phyloP scores from a whole-genome alignment of 2,329 filamentous ascomycete genomes.

The Penicillium sp. region DNA sequence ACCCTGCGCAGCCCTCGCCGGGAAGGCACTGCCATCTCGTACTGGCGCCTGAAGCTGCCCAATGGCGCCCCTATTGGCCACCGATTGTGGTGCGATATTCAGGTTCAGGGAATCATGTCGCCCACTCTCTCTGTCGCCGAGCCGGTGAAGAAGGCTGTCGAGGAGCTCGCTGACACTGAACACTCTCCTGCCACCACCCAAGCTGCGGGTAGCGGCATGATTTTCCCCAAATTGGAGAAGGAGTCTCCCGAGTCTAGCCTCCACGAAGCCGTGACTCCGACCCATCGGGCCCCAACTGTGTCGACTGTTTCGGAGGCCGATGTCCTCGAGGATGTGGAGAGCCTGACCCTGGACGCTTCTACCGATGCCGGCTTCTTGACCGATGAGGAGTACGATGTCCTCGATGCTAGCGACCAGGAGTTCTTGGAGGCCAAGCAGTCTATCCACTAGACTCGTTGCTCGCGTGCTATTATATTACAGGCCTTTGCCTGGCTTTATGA shows the following conservation, averaged over 20 bases:
- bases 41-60: conserved; percentile 88
- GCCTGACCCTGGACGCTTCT: conserved; percentile 53
- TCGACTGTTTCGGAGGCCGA: conserved; percentile 53
- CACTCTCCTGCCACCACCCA: conserved; percentile 35
- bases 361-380: conserved; percentile 79
- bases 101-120: conserved; percentile 52
- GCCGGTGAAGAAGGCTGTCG: conserved; percentile 2
- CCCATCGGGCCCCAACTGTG: conserved; percentile 37
- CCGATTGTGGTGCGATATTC: conserved; percentile 91
- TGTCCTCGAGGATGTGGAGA: conserved; percentile 58
- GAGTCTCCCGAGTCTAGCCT: conserved; percentile 82
- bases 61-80: conserved; percentile 85
- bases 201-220: conserved; percentile 69
- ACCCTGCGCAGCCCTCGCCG: conserved; percentile 77
- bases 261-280: conserved; percentile 55
- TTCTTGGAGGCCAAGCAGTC: conserved; percentile 54
- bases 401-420: conserved; percentile 93
- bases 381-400: conserved; percentile 96
- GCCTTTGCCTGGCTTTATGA: conserved; percentile 4
- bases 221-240: conserved; percentile 95
- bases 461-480: background rate
- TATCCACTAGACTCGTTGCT: conserved; percentile 11
- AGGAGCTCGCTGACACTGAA: conserved; percentile 38
- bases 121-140: conserved; percentile 11
- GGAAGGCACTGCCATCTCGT: conserved; percentile 81